Base-by-base conservation (phyloP, 371 early-diverging fungal species). In the Blakeslea trispora region DNA sequence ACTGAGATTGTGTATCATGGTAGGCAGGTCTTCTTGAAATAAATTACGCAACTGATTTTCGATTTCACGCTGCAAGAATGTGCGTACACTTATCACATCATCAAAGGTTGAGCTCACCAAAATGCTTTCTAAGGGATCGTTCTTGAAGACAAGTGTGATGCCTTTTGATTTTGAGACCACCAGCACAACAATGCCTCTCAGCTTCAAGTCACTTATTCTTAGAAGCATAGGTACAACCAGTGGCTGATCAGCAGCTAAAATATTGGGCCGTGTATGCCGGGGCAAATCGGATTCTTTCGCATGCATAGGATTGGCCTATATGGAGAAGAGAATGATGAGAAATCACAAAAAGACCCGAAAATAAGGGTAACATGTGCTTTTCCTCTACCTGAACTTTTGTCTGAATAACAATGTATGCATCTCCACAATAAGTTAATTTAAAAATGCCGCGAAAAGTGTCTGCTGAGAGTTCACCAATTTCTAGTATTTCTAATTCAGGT, bases 371-470 rank as follows among this genome's bases (percentile, higher is more conserved):
- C n/a, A n/a, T n/a, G n/a, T n/a, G n/a, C n/a, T 61, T 41, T 23
- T 24, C 23, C 23, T 39, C 50, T 59, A 59, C 65, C 37, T 97
- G 97, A 13, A 97, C 96, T 77, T 91, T 90, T 15, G 97, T 96
- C 64, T 94, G 89, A 51, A 97, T 78, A 13, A 91, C 93, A 32
- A 99, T 82, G 63, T 84, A 89, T 32, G 96, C 97, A 77, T 99
- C 95, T 6, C 97, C 97, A 54, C 72, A 79, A 73, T 99, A 99
- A 23, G 84, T 87, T 63, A 99, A 81, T 57, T 92, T 91, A 72
- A 97, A 97, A 51, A 98, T 95, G 14, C 97, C 98, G 41, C 93
- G 86, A 75, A 97, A 96, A 51, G 91, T 87, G 62, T 96, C 96
- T 44, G 85, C 88, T 8, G 89, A 83, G 23, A 99, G 81, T 55